These are phyloP conservation scores for Fusarium subtropicale DNA, from an alignment of 2,329 filamentous ascomycete genomes.

Conservation along the genomic window DNA sequence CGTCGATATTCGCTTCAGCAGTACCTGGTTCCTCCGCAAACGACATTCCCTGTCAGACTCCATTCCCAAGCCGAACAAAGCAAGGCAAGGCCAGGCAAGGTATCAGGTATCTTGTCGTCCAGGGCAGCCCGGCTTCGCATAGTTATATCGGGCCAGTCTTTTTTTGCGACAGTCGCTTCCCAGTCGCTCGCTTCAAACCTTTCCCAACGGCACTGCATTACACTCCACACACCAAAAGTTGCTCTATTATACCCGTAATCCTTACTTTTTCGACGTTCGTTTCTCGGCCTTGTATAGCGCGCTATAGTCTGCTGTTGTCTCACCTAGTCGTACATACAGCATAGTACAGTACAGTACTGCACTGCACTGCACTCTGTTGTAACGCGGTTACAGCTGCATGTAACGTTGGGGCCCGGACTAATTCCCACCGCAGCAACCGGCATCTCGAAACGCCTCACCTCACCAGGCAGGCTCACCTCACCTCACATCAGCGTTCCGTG, in stretches of 20 bases:
- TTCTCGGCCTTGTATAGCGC: slow-evolving; percentile 9
- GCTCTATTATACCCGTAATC: slow-evolving; percentile 24
- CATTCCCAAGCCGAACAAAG: slow-evolving; percentile 17
- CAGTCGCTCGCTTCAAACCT: slow-evolving; percentile 36
- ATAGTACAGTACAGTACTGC: background rate
- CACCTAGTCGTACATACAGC: slow-evolving; percentile 16
- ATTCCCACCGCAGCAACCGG: slow-evolving; percentile 45
- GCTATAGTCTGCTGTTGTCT: slow-evolving; percentile 29
- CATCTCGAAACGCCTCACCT: slow-evolving; percentile 51
- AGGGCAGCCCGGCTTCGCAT: slow-evolving; percentile 26
- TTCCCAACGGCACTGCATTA: slow-evolving; percentile 32
- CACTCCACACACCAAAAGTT: slow-evolving; percentile 22
- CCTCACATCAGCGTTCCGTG: slow-evolving; percentile 38
- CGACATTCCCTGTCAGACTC: slow-evolving; percentile 30
- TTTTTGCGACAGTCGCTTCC: slow-evolving; percentile 30
- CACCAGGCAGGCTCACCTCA: slow-evolving; percentile 22
- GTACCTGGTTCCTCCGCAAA: slow-evolving; percentile 33
- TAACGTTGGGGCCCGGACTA: slow-evolving; percentile 43
- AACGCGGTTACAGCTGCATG: slow-evolving; percentile 43
- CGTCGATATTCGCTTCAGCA: slow-evolving; percentile 24
- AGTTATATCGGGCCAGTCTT: slow-evolving; percentile 11
- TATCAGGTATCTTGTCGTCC: slow-evolving; percentile 25
- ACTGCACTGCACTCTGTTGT: slow-evolving; percentile 7
- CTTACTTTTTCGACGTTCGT: slow-evolving; percentile 15
- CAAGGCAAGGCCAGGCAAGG: background rate